Evolutionary conservation across 2,329 filamentous ascomycete genomes (phyloP).

Genomic region (Thielaviopsis populi): DNA sequence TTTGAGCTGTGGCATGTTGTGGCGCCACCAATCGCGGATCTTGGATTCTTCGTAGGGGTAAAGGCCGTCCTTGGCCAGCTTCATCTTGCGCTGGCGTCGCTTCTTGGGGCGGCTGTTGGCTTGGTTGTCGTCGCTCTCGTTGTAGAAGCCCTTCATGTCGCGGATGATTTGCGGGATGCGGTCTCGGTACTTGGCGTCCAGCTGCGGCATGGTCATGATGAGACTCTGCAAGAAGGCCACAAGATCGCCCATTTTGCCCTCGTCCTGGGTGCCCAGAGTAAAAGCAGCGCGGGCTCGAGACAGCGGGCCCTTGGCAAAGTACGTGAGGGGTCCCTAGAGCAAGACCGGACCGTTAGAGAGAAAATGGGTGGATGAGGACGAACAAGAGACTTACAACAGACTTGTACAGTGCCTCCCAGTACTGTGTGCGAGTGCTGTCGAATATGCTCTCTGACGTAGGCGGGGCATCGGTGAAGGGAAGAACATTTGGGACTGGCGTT

Average conservation of each 20-base stretch:
- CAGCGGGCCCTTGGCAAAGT: slow-evolving; percentile 70
- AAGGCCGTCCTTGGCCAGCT: slow-evolving; percentile 51
- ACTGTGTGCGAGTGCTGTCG: slow-evolving; percentile 41
- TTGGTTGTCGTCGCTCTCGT: slow-evolving; percentile 34
- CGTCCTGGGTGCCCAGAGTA: slow-evolving; percentile 45
- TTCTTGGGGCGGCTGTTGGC: slow-evolving; percentile 28
- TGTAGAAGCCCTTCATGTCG: slow-evolving; percentile 39
- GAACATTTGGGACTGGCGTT: neutral
- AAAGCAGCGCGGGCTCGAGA: slow-evolving; percentile 60
- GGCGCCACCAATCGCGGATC: slow-evolving; percentile 56
- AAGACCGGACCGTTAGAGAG: slow-evolving; percentile 19
- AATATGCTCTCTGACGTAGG: slow-evolving; percentile 37
- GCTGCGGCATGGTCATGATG: slow-evolving; percentile 47
- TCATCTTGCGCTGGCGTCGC: slow-evolving; percentile 47
- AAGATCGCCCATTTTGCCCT: slow-evolving; percentile 46
- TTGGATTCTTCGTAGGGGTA: slow-evolving; percentile 51
- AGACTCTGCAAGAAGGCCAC: slow-evolving; percentile 54
- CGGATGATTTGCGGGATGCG: slow-evolving; percentile 47
- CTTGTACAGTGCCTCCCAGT: slow-evolving; percentile 46
- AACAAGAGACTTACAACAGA: slow-evolving; percentile 35
- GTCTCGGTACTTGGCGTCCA: slow-evolving; percentile 70
- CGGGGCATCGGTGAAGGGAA: slow-evolving; percentile 10
- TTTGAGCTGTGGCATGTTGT: slow-evolving; percentile 35
- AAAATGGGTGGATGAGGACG: neutral
- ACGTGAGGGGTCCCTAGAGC: slow-evolving; percentile 55